Base-by-base conservation (phyloP, 768 basidiomycete species). In the Mycena galopus region DNA sequence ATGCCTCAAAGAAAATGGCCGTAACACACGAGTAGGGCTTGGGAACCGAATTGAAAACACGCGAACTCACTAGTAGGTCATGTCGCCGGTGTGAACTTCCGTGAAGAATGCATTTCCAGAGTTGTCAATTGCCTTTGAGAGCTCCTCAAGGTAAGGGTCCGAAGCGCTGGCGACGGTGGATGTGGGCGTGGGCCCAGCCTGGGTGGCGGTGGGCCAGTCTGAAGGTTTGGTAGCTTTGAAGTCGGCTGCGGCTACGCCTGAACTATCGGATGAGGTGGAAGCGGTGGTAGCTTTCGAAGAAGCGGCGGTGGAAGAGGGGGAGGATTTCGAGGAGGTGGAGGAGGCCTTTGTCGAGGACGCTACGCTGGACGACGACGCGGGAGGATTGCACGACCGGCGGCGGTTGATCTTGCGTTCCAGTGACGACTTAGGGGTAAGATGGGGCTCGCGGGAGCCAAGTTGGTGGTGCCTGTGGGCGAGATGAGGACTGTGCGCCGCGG, bases 11-110 rank as follows among this genome's bases (percentile, higher is more conserved):
- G n/a, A n/a, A n/a, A 58, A 14, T 29, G 27, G 25, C 11, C 11
- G 25, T 25, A 5, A 53, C 25, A 12, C 6, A 9, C 10, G 27
- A 27, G 27, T 27, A 11, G 51, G 51, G 14, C 29, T 57, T 33
- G 30, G 56, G 8, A 57, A n/a, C n/a, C n/a, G n/a, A n/a, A n/a
- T n/a, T n/a, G 12, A 57, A n/a, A 4, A 32, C 8, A 19, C 12
- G n/a, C 12, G 8, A n/a, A 42, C 80, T 67, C 59, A 81, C 80
- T 81, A 81, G 66, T 78, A 81, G 3, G 80, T 81, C 80, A 81
- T 81, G 32, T 78, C 69, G 12, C 80, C 80, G 0, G 53, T 72
- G 57, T 81, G 76, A 21, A 75, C 71, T 8, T 60, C 10, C 33
- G 75, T 80, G 71, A 76, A 81, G 3, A 69, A 25, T 0, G 14